Base-by-base conservation (phyloP, 345 rosid genomes). In the Arabidopsis suecica region DNA sequence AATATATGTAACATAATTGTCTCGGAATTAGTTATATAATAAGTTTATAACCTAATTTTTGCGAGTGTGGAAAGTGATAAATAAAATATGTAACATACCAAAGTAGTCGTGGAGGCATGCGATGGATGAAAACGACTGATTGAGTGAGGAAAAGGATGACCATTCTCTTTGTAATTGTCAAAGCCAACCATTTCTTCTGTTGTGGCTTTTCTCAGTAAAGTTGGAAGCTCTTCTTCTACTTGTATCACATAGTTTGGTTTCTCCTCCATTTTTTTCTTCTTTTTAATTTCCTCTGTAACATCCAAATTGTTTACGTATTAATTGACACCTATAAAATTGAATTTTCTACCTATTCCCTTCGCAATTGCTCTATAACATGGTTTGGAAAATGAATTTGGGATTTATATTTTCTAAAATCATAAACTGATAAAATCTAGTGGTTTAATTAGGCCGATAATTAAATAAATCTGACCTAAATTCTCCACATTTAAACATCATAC, bases 141-240 rank as follows among this genome's bases (percentile, higher is more conserved):
- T 41, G 1, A 16, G 49, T 74, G 68, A 56, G 53, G 61, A 59
- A 48, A 63, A 32, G 42, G 56, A 54, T 13, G 62, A 49, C 23
- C 34, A 49, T 32, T 69, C 7, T 69, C 71, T 30, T 57, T 69
- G 60, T 69, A 6, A 58, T 59, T 75, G 61, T 87, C 91, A 37
- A 88, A 90, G 45, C 89, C 88, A 13, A 72, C 53, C 72, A 86
- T 73, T 49, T 83, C 86, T 61, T 83, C 85, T 4, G 88, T 73
- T 30, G 88, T 81, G 55, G 84, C 78, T 62, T 60, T 61, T 53
- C 82, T 72, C 63, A 88, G 73, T 41, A 84, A 85, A 18, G 76
- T 23, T 11, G 96, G 96, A 42, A 85, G 68, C 25, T 68, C 76
- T 30, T 67, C 78, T 70, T 74, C 85, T 20, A 48, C 42, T 12